phyloP scores from a whole-genome alignment of 305 asterid genomes.

The Plantago coronopus region DNA sequence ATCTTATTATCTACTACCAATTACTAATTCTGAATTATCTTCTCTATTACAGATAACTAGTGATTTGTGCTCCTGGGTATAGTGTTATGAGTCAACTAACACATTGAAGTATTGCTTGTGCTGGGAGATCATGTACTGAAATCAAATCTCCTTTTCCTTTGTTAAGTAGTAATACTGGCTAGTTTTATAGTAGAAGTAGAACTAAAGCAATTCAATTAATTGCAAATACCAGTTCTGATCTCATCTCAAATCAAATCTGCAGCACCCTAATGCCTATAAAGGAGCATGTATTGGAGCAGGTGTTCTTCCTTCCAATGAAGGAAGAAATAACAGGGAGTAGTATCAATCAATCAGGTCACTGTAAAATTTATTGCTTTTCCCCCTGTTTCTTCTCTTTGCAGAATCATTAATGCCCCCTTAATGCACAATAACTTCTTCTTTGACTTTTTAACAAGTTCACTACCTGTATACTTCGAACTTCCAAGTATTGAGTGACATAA shows the following conservation, averaged over 20 bases:
- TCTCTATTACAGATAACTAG: too few relatives aligned
- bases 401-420: constrained; percentile 11
- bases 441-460: background rate
- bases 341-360: background rate
- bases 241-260: constrained; percentile 5
- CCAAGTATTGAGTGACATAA: too few relatives aligned
- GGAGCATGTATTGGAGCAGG: background rate
- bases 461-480: too few relatives aligned
- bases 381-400: constrained; percentile 5
- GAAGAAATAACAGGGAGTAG: background rate
- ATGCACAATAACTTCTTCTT: constrained; percentile 1
- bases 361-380: constrained; percentile 8
- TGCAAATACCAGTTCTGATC: constrained; percentile 7
- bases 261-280: constrained; percentile 2
- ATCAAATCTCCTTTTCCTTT: background rate
- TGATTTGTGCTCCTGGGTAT: background rate
- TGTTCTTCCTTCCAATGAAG: background rate
- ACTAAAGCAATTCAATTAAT: constrained; percentile 5
- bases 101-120: background rate
- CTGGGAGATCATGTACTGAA: background rate
- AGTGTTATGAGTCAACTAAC: background rate
- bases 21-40: too few relatives aligned
- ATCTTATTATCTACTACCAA: too few relatives aligned
- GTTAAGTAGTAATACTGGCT: background rate
- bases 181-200: constrained; percentile 4